phyloP scores from a whole-genome alignment of 2,329 filamentous ascomycete species.

The Ceratocystis lukuohia region DNA sequence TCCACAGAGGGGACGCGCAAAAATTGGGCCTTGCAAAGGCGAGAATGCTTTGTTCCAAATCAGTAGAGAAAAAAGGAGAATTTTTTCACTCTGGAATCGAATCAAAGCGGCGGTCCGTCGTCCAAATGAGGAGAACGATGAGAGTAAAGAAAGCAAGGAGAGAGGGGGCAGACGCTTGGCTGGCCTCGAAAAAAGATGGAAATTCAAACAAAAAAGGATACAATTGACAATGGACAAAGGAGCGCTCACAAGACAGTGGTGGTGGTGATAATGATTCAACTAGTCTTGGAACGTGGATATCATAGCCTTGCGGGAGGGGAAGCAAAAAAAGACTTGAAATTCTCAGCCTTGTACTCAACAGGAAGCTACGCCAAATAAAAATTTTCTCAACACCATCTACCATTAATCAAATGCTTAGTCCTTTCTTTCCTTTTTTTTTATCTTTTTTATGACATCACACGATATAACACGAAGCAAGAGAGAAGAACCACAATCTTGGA shows the following conservation, averaged over 20 bases:
- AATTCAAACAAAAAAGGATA: neutral
- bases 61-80: slow-evolving; percentile 1
- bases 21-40: neutral
- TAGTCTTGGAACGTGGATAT: neutral
- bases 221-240: too few species aligned
- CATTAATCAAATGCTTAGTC: too few species aligned
- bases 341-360: neutral
- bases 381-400: neutral
- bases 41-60: neutral
- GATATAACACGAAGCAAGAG: neutral
- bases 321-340: neutral
- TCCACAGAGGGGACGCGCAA: neutral
- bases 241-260: neutral
- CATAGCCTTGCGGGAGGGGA: neutral
- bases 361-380: neutral
- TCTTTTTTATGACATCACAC: neutral
- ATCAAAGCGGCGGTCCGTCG: neutral
- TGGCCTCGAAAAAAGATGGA: neutral
- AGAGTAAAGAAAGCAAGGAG: slow-evolving; percentile 7
- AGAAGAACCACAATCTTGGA: neutral
- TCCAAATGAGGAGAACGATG: slow-evolving; percentile 2
- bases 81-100: neutral
- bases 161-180: neutral
- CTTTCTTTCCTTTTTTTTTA: too few species aligned
- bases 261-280: neutral